phyloP scores from a whole-genome alignment of 305 asterid genomes.

The Stenogyne calaminthoides region DNA sequence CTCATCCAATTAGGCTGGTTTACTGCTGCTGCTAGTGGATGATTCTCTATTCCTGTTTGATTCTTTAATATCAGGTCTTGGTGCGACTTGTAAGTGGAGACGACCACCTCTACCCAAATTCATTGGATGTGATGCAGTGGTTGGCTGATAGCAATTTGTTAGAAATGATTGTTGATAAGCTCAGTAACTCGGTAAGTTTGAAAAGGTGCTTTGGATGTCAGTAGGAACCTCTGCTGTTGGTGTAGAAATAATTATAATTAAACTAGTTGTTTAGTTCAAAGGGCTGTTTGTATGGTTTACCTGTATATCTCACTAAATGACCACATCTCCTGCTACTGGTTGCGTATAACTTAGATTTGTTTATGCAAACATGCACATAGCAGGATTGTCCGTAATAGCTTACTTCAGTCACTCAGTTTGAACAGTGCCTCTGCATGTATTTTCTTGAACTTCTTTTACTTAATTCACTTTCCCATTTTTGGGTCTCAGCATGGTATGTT shows the following conservation, averaged over 20 bases:
- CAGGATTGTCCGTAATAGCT: constrained; percentile 12
- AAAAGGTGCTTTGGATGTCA: constrained; percentile 14
- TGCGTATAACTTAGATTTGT: background rate
- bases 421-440: constrained; percentile 3
- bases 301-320: background rate
- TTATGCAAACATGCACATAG: background rate
- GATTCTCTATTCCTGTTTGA: constrained; percentile 34
- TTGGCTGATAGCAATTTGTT: constrained; percentile 88
- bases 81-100: constrained; percentile 94
- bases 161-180: constrained; percentile 97
- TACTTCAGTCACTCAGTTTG: constrained; percentile 9
- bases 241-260: constrained; percentile 13
- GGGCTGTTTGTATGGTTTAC: constrained; percentile 17
- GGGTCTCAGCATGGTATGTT: background rate
- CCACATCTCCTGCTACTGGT: constrained; percentile 1
- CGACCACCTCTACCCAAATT: constrained; percentile 83
- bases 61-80: constrained; percentile 65
- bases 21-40: constrained; percentile 17
- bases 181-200: constrained; percentile 65
- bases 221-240: constrained; percentile 14
- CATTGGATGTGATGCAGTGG: constrained; percentile 94
- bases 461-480: background rate
- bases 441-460: background rate
- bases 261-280: constrained; percentile 12
- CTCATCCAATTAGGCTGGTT: constrained; percentile 2